Evolutionary conservation across 2,329 filamentous ascomycete species (phyloP).

Genomic region (Talaromyces sp.): DNA sequence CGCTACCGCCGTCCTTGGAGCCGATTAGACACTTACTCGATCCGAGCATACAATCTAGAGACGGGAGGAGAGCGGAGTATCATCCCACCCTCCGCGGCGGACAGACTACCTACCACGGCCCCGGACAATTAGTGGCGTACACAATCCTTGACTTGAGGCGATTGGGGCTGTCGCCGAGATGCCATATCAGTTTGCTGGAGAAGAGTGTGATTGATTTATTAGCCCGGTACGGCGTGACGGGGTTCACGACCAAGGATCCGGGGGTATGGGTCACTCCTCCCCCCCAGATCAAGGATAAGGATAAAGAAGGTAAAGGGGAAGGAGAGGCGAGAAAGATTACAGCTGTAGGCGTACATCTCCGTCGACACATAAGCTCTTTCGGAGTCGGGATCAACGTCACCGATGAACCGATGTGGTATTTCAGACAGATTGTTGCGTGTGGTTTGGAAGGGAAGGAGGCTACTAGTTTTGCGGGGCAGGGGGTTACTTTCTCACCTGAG

Average conservation of each 20-base stretch:
- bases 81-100: conserved; percentile 76
- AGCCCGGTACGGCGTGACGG: conserved; percentile 58
- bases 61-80: conserved; percentile 54
- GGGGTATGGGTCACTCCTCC: conserved; percentile 69
- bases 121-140: conserved; percentile 90
- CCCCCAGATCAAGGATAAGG: no score
- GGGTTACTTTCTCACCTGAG: conserved; percentile 23
- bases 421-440: conserved; percentile 79
- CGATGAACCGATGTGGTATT: conserved; percentile 62
- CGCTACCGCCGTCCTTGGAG: conserved; percentile 37
- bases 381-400: conserved; percentile 68
- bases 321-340: conserved; percentile 66
- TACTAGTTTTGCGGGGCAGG: conserved; percentile 67
- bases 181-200: conserved; percentile 78
- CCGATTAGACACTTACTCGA: conserved; percentile 38
- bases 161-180: conserved; percentile 66
- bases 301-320: neutral
- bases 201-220: conserved; percentile 69
- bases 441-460: conserved; percentile 76
- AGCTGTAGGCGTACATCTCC: conserved; percentile 86
- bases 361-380: conserved; percentile 78
- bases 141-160: conserved; percentile 79
- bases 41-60: neutral
- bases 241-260: conserved; percentile 69
- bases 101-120: conserved; percentile 91